A percentile compares a stretch with the other conserved stretches of the same genome.
Evolutionary conservation across 257 asterid species (phyloP).

Genomic region (Oldenlandia corymbosa): DNA sequence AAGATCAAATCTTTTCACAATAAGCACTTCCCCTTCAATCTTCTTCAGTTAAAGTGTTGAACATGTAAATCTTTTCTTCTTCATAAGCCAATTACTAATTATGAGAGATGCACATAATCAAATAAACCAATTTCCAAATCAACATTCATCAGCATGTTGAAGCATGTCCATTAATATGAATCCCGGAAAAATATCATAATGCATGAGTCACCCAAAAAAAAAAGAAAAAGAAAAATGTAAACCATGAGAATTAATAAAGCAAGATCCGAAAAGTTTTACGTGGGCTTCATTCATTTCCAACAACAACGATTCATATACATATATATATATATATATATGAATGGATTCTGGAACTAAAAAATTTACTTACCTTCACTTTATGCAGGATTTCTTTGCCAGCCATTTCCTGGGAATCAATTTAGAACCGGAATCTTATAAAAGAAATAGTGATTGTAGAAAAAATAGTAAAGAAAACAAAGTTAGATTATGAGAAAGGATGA

Average conservation of each 20-base stretch:
- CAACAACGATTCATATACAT: too few species aligned
- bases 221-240: background rate
- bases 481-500: too few species aligned
- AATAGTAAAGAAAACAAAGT: background rate
- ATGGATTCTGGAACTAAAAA: too few species aligned
- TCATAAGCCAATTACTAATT: background rate
- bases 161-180: too few species aligned
- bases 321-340: too few species aligned
- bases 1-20: background rate
- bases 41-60: background rate
- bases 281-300: conserved; percentile 5
- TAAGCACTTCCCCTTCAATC: background rate
- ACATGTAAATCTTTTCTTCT: too few species aligned
- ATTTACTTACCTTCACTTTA: conserved; percentile 61
- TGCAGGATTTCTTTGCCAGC: conserved; percentile 48
- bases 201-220: background rate
- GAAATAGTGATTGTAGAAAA: background rate
- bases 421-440: background rate
- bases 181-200: too few species aligned
- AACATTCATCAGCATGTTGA: background rate
- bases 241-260: conserved; percentile 1
- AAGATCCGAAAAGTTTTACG: background rate
- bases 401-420: conserved; percentile 24
- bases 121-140: background rate
- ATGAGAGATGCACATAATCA: background rate